Conservation (phyloP, 768 basidiomycete genomes). For the Amanita subjunquillea region DNA sequence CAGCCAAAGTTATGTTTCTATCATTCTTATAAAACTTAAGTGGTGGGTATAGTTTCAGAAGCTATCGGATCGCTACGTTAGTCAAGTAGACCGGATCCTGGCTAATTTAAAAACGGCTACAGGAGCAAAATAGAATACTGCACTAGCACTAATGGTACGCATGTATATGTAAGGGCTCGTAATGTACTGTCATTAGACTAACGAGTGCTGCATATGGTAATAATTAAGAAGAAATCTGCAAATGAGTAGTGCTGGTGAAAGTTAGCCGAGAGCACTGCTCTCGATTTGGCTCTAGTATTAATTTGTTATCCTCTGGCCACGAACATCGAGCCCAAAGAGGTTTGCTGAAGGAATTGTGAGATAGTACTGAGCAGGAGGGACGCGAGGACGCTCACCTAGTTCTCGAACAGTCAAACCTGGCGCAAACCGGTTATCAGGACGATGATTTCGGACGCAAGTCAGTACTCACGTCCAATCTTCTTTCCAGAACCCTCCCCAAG, state of each 20-base stretch:
- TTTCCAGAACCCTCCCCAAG: conserved; percentile 53
- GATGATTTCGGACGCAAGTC: background rate
- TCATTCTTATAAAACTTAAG: background rate
- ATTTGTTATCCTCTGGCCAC: conserved; percentile 15
- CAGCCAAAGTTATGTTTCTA: conserved; percentile 7
- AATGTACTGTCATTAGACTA: background rate
- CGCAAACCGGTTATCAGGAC: background rate
- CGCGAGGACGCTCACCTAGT: conserved; percentile 23
- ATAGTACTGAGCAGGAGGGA: background rate
- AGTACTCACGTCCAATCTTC: conserved; percentile 42
- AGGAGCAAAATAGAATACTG: conserved; percentile 17
- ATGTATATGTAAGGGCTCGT: background rate
- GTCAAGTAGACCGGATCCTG: conserved; percentile 59
- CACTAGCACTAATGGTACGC: background rate
- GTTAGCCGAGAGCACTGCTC: background rate
- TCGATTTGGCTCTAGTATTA: background rate
- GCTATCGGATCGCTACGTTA: conserved; percentile 49
- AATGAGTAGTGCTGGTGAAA: background rate
- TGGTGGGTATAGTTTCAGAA: conserved; percentile 54
- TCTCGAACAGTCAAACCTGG: conserved; percentile 37
- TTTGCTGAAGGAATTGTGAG: conserved; percentile 17
- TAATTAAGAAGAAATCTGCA: background rate
- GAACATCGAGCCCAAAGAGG: conserved; percentile 33
- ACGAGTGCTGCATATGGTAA: background rate
- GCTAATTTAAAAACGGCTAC: conserved; percentile 53